Evolutionary conservation across 2,329 filamentous ascomycete species (phyloP).

Genomic region (Pseudogymnoascus sp.): DNA sequence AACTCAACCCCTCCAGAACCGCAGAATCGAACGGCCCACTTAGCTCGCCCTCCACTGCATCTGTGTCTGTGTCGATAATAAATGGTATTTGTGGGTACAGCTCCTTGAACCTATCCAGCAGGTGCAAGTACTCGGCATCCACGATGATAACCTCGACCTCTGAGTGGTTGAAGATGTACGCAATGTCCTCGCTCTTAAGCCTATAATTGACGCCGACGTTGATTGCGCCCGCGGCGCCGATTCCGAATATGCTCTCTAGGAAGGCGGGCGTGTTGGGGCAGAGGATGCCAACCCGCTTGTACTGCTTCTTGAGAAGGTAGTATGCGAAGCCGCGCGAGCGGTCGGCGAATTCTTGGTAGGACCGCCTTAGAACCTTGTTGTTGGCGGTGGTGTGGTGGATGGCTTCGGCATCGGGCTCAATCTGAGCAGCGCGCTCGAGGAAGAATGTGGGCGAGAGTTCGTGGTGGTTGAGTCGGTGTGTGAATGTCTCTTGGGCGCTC

Average conservation of each 20-base stretch:
- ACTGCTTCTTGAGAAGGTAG: slow-evolving; percentile 67
- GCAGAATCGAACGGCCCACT: slow-evolving; percentile 78
- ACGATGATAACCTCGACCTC: slow-evolving; percentile 83
- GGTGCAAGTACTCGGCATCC: slow-evolving; percentile 67
- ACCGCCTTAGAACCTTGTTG: slow-evolving; percentile 63
- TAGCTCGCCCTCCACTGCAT: slow-evolving; percentile 64
- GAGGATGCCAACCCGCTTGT: slow-evolving; percentile 74
- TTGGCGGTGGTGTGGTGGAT: slow-evolving; percentile 82
- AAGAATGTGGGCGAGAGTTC: slow-evolving; percentile 83
- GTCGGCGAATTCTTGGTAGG: slow-evolving; percentile 76
- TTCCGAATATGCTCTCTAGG: slow-evolving; percentile 80
- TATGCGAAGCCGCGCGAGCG: slow-evolving; percentile 83
- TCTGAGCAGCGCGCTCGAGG: slow-evolving; percentile 73
- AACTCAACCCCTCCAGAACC: slow-evolving; percentile 68
- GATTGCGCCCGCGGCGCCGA: slow-evolving; percentile 72
- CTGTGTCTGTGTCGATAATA: slow-evolving; percentile 75
- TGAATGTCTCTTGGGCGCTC: slow-evolving; percentile 23
- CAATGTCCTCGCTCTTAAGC: slow-evolving; percentile 75
- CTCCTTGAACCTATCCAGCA: slow-evolving; percentile 61
- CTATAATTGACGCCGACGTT: slow-evolving; percentile 69
- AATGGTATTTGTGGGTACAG: slow-evolving; percentile 58
- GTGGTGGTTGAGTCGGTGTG: slow-evolving; percentile 48
- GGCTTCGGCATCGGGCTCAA: slow-evolving; percentile 79
- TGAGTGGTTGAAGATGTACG: slow-evolving; percentile 82
- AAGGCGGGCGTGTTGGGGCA: slow-evolving; percentile 93